A percentile compares a stretch with the other conserved stretches of the same genome.
phyloP scores from a whole-genome alignment of 805 yeast species.

The Suhomyces sp. region DNA sequence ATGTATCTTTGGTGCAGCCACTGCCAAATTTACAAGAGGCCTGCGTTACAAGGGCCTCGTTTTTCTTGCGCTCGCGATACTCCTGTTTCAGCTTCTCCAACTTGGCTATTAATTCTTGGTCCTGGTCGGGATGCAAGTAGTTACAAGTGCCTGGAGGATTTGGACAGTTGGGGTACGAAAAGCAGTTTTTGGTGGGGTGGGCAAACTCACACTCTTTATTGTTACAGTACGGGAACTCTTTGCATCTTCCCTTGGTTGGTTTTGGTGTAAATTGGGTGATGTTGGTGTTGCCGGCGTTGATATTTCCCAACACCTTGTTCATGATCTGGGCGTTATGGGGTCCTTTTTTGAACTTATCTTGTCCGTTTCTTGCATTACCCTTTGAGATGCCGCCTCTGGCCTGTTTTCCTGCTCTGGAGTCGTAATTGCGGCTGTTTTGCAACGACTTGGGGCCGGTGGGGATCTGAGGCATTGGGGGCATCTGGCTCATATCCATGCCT shows the following conservation, averaged over 20 bases:
- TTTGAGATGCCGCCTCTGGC: constrained; percentile 24
- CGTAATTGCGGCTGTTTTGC: constrained; percentile 5
- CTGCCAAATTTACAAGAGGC: constrained; percentile 74
- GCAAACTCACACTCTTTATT: constrained; percentile 67
- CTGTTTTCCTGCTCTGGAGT: constrained; percentile 2
- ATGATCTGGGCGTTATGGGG: constrained; percentile 37
- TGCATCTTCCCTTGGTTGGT: constrained; percentile 63
- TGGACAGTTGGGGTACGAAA: constrained; percentile 72
- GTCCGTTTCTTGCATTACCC: constrained; percentile 12
- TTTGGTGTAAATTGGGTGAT: constrained; percentile 37
- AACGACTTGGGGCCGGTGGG: constrained; percentile 12
- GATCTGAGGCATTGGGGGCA: not conserved
- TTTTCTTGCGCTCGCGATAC: constrained; percentile 38
- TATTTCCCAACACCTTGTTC: constrained; percentile 39
- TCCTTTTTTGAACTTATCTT: not conserved
- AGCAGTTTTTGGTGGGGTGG: constrained; percentile 78
- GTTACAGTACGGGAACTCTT: constrained; percentile 67
- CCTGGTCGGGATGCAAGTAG: constrained; percentile 82
- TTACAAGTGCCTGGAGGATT: constrained; percentile 80
- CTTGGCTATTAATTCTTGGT: constrained; percentile 66
- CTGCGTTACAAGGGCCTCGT: constrained; percentile 29
- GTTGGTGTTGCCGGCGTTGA: constrained; percentile 23
- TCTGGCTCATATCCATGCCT: not conserved
- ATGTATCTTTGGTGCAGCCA: constrained; percentile 69
- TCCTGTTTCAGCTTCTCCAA: constrained; percentile 60